Conservation (phyloP, 345 rosid species). For the Populus nigra region DNA sequence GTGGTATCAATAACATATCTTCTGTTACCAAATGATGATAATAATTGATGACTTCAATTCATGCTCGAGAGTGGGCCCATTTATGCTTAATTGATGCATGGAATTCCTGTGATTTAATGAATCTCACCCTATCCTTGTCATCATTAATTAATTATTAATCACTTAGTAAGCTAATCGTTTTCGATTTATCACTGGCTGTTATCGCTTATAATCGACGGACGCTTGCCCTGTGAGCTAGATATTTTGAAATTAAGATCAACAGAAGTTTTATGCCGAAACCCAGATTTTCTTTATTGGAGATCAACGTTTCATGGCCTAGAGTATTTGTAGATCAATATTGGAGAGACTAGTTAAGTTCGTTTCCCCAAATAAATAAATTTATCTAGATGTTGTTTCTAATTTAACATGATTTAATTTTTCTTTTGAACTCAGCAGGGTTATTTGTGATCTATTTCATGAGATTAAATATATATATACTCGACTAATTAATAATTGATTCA, state of each 20-base stretch:
- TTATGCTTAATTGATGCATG: neutral
- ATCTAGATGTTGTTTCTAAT: no score
- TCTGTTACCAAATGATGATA: neutral
- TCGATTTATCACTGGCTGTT: neutral
- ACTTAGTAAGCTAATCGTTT: neutral
- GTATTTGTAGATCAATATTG: no score
- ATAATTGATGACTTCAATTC: neutral
- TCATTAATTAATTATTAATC: neutral
- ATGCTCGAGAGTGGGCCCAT: constrained; percentile 15
- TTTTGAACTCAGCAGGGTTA: no score
- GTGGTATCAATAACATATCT: neutral
- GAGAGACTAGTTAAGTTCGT: no score
- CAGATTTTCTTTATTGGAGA: neutral
- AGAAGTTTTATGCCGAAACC: neutral
- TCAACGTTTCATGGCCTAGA: no score
- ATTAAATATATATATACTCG: neutral
- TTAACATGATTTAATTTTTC: no score
- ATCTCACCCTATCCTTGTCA: neutral
- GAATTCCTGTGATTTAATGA: neutral
- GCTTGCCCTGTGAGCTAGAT: neutral
- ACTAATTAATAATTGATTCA: neutral
- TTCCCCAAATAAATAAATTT: no score
- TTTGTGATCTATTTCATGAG: neutral
- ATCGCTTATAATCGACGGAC: neutral
- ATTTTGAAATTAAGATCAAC: no score